Evolutionary conservation across 73 alveolate genomes (phyloP), one percentile per base, ranked within the genome.

Genomic region (Stentor coeruleus): DNA sequence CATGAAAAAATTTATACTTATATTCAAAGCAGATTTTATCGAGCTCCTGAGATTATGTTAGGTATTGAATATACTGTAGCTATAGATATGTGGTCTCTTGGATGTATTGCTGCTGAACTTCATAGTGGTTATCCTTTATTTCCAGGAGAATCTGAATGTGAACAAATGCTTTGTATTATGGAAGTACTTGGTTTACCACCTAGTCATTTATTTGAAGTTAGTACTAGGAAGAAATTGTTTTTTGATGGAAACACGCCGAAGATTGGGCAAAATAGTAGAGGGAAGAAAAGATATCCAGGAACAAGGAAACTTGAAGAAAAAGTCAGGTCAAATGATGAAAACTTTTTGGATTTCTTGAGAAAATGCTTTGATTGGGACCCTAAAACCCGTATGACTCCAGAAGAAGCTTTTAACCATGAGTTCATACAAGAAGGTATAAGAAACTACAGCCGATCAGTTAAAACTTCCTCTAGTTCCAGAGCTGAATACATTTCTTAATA

Each of bases 41-140:
- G 99, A 85, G 97, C 98, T 3, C 99, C 99, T 38, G 99, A 96
- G 81, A 94, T 96, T 6, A 96, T 96, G 74, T 91, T 96, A 39
- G 99, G 99, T 11, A 85, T 95, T 59, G 91, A 92, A 39, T 96
- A 96, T 85, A 93, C 97, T 40, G 91, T 92, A 39, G 95, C 97
- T n/a, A 96, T 94, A 33, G 99, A 96, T 91, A 96, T 96, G 95
- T 96, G 99, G 98, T 88, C 97, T 58, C 90, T 96, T 72, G 99
- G 96, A 28, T 96, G 99, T 87, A 90, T 96, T 6, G 91, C 95
- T 3, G 88, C 91, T 81, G 99, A 96, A 86, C 84, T 96, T 59
- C 81, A 86, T 59, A 82, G 91, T 0, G 99, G 99, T 38, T 82
- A 82, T 72, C 98, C 98, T 28, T 37, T 94, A 11, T 94, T 94